Base-by-base conservation (phyloP, 2,329 filamentous ascomycete genomes). In the Microascus cirrosus region DNA sequence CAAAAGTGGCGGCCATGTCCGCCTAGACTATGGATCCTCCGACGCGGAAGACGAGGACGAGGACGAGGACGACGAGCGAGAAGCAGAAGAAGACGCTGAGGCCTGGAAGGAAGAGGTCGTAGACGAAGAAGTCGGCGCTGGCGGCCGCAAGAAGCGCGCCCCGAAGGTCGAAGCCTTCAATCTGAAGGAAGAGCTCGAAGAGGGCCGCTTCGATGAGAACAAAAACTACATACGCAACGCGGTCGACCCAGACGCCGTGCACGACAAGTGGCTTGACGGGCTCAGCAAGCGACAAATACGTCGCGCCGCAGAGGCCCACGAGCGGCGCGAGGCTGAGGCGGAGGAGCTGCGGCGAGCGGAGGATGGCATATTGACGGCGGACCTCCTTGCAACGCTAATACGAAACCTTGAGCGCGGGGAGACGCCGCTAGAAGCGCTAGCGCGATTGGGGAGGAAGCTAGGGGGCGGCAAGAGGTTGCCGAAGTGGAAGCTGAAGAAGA, bases 141-240 rank as follows among this genome's bases (percentile, higher is more conserved):
- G 94, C 15, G 88, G 89, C 1, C 87, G 95, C 65, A 97, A 96
- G 74, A 89, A 85, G 65, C 90, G 96, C 70, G 94, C 94, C 1
- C 94, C 94, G 1, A 90, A 94, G 69, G 80, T 99, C 6, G 94
- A 97, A 70, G 93, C 93, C 2, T 99, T 99, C 79, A 97, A 99
- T 68, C 89, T 99, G 79, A 85, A 83, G 60, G 76, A 82, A 13
- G 94, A 99, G 70, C 86, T 95, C 69, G 91, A 97, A 67, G 93
- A 97, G 64, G 94, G 94, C 1, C 81, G 85, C 12, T 99, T 96
- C 66, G 94, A 99, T 68, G 88, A 94, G 64, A 77, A 85, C 1
- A 93, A 93, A 11, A 99, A 97, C 70, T 99, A 85, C 69, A 84
- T 99, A 52, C 84, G 94, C 59, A 95, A 95, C 70, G 92, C 92